Evolutionary conservation across 139 green algal species (phyloP).

Genomic region (Yamagishiella unicocca): DNA sequence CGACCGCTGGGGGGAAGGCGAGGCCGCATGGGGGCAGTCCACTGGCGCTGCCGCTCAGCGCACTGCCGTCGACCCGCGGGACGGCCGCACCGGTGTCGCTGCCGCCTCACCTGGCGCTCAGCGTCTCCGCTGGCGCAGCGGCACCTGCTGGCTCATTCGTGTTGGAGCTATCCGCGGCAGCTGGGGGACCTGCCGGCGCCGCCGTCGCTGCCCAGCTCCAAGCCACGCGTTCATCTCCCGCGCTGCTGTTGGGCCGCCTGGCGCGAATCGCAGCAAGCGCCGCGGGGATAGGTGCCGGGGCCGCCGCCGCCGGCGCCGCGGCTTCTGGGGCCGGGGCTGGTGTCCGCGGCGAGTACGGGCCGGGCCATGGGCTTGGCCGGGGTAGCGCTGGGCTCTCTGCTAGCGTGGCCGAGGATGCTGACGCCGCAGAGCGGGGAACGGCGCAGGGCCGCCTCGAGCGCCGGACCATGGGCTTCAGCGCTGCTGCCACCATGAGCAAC

Average conservation of each 20-base stretch:
- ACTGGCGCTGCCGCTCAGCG: no score
- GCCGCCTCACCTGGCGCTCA: background rate
- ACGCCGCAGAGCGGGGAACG: background rate
- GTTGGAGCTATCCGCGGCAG: no score
- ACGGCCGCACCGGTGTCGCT: background rate
- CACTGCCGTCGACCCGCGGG: background rate
- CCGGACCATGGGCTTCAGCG: no score
- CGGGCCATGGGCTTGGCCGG: no score
- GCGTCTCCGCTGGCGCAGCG: background rate
- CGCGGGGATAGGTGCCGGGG: background rate
- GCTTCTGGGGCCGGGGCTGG: background rate
- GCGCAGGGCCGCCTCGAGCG: background rate
- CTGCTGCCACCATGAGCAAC: no score
- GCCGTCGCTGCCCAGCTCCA: background rate
- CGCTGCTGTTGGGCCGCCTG: conserved; percentile 12
- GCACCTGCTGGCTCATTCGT: no score
- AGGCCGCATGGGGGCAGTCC: no score
- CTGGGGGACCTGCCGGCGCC: no score
- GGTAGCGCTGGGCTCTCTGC: background rate
- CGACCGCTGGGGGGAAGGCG: no score
- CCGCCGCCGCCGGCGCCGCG: no score
- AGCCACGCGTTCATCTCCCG: background rate
- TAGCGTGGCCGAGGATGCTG: background rate
- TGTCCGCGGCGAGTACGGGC: no score
- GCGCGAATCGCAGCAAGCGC: background rate